Evolutionary conservation across 495 filamentous ascomycete genomes (phyloP).

Genomic region (Penicillium salamii): DNA sequence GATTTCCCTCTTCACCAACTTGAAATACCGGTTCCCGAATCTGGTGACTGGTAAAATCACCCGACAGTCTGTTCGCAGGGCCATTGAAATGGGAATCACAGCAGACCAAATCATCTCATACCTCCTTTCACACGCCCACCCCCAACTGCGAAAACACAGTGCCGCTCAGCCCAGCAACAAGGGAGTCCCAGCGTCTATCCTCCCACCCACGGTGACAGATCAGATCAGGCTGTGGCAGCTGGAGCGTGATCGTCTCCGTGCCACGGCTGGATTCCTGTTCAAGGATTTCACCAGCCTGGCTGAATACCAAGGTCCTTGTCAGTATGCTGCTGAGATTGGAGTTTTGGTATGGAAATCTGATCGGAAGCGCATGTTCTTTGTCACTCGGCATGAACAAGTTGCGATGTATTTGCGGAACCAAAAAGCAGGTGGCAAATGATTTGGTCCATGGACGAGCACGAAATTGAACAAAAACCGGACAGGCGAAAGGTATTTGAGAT

Average conservation of each 20-base stretch:
- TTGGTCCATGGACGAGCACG: background rate
- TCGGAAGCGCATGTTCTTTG: constrained; percentile 77
- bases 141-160: constrained; percentile 75
- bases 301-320: constrained; percentile 72
- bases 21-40: constrained; percentile 85
- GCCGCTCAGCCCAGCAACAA: constrained; percentile 38
- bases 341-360: constrained; percentile 85
- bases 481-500: background rate
- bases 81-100: constrained; percentile 88
- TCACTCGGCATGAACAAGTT: constrained; percentile 80
- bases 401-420: constrained; percentile 71
- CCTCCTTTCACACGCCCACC: constrained; percentile 84
- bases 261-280: constrained; percentile 80
- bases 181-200: constrained; percentile 51
- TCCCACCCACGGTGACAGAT: constrained; percentile 94
- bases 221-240: constrained; percentile 98
- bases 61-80: constrained; percentile 77
- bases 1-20: constrained; percentile 81
- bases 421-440: constrained; percentile 14
- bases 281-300: constrained; percentile 73
- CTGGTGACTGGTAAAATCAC: constrained; percentile 88
- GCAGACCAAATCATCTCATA: constrained; percentile 91
- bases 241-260: constrained; percentile 87
- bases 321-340: constrained; percentile 89
- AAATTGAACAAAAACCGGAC: background rate